These are phyloP conservation scores for Capsicum baccatum DNA, from an alignment of 257 asterid species.

Conservation along the genomic window DNA sequence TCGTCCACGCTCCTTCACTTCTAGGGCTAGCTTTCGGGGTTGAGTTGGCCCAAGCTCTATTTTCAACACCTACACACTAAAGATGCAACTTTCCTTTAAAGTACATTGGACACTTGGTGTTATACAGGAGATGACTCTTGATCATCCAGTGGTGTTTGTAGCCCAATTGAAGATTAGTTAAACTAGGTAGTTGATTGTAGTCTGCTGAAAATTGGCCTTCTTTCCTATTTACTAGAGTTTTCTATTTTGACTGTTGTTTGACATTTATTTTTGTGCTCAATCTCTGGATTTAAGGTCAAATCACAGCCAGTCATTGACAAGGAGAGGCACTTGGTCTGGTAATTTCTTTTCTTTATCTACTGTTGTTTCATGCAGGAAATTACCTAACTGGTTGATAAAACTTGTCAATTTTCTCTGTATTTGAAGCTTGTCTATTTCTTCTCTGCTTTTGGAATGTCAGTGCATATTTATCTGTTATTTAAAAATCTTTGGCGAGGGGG, in stretches of 20 bases:
- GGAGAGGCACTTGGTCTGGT: conserved; percentile 86
- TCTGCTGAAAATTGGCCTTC: conserved; percentile 1
- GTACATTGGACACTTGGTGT: not conserved
- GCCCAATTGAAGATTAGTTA: not conserved
- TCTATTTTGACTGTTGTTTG: conserved; percentile 26
- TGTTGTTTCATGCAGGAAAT: not conserved
- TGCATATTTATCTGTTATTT: conserved; percentile 3
- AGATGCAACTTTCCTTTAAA: not conserved
- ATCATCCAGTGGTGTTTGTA: conserved; percentile 24
- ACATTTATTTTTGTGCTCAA: conserved; percentile 31
- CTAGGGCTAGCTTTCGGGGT: not conserved
- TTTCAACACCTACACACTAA: not conserved
- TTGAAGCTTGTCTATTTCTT: not conserved
- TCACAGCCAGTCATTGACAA: conserved; percentile 91
- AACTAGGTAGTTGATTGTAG: conserved; percentile 11
- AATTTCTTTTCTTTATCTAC: conserved; percentile 41
- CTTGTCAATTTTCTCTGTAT: not conserved
- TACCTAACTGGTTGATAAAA: not conserved
- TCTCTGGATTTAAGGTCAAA: conserved; percentile 61
- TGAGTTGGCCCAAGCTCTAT: not conserved
- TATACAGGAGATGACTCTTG: not conserved
- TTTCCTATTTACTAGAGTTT: not conserved
- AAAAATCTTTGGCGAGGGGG: not conserved
- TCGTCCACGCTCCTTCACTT: not conserved
- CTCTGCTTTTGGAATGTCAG: conserved; percentile 2